phyloP scores from a whole-genome alignment of 495 filamentous ascomycete species.

The Talaromyces thailandensis region DNA sequence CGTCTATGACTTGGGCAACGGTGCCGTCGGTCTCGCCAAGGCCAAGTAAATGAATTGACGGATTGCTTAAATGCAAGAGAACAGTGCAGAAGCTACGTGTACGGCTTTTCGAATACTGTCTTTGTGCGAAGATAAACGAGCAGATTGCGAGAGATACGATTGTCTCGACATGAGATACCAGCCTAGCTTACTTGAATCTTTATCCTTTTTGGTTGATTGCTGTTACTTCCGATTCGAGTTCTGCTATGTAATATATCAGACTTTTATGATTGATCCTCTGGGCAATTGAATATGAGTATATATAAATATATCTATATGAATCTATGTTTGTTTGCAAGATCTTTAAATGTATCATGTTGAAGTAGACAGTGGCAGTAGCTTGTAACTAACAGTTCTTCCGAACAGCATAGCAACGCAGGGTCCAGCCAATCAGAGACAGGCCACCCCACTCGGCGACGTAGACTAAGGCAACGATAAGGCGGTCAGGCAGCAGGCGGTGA shows the following conservation, averaged over 20 bases:
- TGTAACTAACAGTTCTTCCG: neutral
- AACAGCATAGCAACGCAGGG: neutral
- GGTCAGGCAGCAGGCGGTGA: neutral
- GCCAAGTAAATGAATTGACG: slow-evolving; percentile 45
- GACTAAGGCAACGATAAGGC: slow-evolving; percentile 3
- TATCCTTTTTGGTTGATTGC: slow-evolving; percentile 1
- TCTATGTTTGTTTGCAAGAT: neutral
- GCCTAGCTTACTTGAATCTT: neutral
- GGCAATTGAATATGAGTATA: neutral
- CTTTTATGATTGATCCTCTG: neutral
- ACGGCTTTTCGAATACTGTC: neutral
- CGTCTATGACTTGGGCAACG: slow-evolving; percentile 84
- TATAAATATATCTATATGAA: neutral
- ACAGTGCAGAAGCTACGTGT: neutral
- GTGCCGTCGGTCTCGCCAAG: slow-evolving; percentile 79
- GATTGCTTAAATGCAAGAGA: neutral
- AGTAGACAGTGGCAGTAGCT: too few relatives aligned
- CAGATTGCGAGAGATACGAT: neutral
- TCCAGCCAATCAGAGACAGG: neutral
- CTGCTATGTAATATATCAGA: slow-evolving; percentile 4
- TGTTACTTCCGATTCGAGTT: neutral
- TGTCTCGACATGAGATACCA: neutral
- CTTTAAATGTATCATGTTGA: neutral
- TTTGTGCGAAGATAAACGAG: neutral
- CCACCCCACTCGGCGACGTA: neutral